Percentiles rank a stretch among this genome's conserved stretches.
Evolutionary conservation across 192 early-diverging fungal species (phyloP).

Genomic region (Coemansia sp.): DNA sequence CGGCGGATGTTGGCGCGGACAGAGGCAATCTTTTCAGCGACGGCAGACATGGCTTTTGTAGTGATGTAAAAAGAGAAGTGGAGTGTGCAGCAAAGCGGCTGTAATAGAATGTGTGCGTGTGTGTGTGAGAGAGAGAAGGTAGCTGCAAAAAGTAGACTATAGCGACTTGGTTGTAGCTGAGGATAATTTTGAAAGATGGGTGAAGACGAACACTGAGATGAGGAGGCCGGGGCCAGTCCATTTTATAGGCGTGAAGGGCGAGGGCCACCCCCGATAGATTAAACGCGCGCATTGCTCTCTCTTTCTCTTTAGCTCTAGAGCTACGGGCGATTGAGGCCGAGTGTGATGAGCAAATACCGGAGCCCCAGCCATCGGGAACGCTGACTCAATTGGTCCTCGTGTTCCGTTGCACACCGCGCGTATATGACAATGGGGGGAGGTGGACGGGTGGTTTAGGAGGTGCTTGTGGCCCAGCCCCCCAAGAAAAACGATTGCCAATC

Average conservation of each 20-base stretch:
- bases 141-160: background rate
- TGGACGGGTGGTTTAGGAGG: background rate
- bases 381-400: conserved; percentile 11
- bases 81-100: background rate
- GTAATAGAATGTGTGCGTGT: background rate
- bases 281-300: conserved; percentile 4
- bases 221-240: background rate
- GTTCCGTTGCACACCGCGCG: conserved; percentile 12
- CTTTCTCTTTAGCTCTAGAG: conserved; percentile 6
- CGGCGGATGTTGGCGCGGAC: conserved; percentile 43
- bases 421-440: background rate
- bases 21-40: conserved; percentile 40
- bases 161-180: conserved; percentile 1
- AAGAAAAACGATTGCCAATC: conserved; percentile 13
- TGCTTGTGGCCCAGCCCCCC: conserved; percentile 5
- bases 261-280: conserved; percentile 13
- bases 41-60: conserved; percentile 31
- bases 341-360: background rate
- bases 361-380: background rate
- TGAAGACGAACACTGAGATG: background rate
- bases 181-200: background rate
- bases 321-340: conserved; percentile 5
- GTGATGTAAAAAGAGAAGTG: background rate
- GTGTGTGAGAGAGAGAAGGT: background rate
- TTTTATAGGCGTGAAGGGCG: conserved; percentile 8